phyloP scores from a whole-genome alignment of 1,139 yeast species.

The Diutina neorugosa region DNA sequence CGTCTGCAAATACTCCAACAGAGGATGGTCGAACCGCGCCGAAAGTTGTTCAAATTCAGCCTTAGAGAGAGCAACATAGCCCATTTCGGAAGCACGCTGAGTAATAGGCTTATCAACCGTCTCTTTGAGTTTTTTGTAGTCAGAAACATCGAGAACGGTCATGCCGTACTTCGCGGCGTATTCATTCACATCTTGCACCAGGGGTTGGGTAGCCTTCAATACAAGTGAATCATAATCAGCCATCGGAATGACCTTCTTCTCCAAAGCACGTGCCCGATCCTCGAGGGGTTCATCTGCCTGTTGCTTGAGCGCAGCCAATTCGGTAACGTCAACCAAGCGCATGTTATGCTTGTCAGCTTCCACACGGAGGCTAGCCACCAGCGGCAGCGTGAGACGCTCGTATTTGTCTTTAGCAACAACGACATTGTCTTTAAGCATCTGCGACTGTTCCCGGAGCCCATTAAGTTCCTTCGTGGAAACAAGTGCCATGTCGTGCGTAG shows the following conservation, averaged over 20 bases:
- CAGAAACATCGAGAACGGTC: conserved; percentile 11
- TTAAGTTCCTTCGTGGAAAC: conserved; percentile 6
- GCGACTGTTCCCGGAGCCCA: conserved; percentile 4
- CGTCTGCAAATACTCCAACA: neutral
- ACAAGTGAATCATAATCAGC: conserved; percentile 23
- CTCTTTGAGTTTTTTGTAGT: conserved; percentile 8
- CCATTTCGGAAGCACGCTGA: neutral
- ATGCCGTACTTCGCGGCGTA: conserved; percentile 17
- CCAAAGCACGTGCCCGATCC: conserved; percentile 14
- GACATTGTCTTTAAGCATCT: neutral
- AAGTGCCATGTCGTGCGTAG: conserved; percentile 6
- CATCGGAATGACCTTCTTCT: conserved; percentile 13
- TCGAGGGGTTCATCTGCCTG: conserved; percentile 11
- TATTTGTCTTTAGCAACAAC: neutral
- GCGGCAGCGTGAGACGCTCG: neutral
- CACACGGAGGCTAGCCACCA: neutral
- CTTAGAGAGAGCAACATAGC: neutral
- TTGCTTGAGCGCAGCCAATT: neutral
- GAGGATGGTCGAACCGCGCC: neutral
- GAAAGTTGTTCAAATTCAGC: neutral
- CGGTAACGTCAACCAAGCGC: neutral
- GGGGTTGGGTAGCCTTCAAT: conserved; percentile 25
- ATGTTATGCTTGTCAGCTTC: neutral
- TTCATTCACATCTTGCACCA: conserved; percentile 18
- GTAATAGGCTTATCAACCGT: conserved; percentile 7